Evolutionary conservation across 169 alveolate species (phyloP).

Genomic region (Cardiosporidium cionae): DNA sequence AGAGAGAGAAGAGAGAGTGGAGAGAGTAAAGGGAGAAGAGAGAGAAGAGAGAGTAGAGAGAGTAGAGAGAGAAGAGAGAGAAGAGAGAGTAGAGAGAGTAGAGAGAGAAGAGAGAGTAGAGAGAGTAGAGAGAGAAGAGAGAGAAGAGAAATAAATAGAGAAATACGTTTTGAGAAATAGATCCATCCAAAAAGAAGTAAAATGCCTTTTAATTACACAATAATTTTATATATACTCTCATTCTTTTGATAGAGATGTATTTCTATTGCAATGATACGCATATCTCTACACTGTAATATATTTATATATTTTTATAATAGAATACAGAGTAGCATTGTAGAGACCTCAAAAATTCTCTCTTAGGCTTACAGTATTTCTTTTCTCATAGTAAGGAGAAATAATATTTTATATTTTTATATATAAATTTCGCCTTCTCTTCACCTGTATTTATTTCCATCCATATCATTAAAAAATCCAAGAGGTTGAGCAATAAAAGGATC

Average conservation of each 20-base stretch:
- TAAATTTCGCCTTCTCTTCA: not conserved
- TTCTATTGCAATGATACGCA: not conserved
- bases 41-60: no score
- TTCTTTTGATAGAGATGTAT: not conserved
- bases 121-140: no score
- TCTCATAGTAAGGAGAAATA: not conserved
- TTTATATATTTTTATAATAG: not conserved
- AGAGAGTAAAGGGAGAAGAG: no score
- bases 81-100: no score
- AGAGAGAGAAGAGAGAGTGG: no score
- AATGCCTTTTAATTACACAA: not conserved
- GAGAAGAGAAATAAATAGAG: not conserved
- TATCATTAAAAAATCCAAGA: slow-evolving; percentile 7
- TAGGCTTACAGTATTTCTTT: not conserved
- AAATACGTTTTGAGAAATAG: no score
- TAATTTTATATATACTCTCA: not conserved
- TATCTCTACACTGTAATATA: not conserved
- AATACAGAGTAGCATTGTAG: not conserved
- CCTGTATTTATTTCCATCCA: not conserved
- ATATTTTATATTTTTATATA: not conserved
- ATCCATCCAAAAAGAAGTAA: not conserved
- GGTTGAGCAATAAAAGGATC: slow-evolving; percentile 23
- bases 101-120: no score
- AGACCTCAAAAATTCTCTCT: not conserved
- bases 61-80: no score